These are phyloP conservation scores for Cladophialophora exuberans DNA, from an alignment of 2,329 filamentous ascomycete species.

Conservation along the genomic window DNA sequence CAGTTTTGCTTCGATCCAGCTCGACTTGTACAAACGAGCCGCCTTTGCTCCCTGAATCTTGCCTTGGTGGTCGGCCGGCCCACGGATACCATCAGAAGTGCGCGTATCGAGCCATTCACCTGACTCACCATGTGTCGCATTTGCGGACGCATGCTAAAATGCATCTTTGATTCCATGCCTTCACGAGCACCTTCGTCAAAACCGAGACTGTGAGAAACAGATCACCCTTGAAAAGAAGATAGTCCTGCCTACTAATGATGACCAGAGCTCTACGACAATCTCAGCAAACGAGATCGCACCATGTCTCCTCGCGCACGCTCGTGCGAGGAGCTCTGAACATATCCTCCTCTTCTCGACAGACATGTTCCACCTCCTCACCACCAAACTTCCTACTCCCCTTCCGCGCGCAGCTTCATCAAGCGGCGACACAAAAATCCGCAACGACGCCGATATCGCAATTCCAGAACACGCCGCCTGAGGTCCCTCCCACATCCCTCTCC, in stretches of 20 bases:
- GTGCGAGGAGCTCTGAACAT: conserved; percentile 27
- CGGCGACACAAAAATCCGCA: conserved; percentile 21
- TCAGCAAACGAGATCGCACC: conserved; percentile 19
- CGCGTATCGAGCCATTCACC: background rate
- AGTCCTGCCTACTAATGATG: background rate
- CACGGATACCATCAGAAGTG: background rate
- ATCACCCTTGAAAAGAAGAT: no score
- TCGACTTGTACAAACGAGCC: background rate
- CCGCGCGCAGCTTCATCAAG: conserved; percentile 48
- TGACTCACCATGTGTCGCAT: conserved; percentile 33
- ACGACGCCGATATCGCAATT: conserved; percentile 33
- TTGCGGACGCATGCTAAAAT: conserved; percentile 35
- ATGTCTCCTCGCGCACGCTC: conserved; percentile 23
- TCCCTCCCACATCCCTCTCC: conserved; percentile 37
- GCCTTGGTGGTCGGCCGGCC: background rate
- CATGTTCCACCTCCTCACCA: conserved; percentile 11
- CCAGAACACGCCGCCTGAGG: conserved; percentile 37
- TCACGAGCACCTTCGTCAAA: conserved; percentile 23
- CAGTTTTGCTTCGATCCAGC: background rate
- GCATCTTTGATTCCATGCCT: conserved; percentile 35
- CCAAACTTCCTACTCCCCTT: conserved; percentile 35
- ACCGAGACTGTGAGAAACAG: conserved; percentile 10
- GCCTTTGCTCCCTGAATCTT: background rate
- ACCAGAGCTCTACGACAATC: conserved; percentile 12
- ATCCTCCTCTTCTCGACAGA: conserved; percentile 15